Evolutionary conservation across 805 yeast species (phyloP).

Genomic region (Debaryomyces tyrocola): DNA sequence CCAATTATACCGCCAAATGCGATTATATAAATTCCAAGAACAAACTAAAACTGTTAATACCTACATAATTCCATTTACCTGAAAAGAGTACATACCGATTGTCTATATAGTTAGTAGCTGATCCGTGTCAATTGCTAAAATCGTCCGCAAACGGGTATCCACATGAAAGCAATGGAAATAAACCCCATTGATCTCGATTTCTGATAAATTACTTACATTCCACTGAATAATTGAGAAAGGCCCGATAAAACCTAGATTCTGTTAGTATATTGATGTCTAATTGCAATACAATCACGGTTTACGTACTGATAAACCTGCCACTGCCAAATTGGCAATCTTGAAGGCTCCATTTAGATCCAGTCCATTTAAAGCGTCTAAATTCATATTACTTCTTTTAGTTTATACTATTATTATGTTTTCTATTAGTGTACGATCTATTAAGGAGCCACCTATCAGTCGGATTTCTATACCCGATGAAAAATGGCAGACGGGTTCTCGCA

Average conservation of each 20-base stretch:
- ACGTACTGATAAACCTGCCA: slow-evolving; percentile 56
- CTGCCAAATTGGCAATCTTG: slow-evolving; percentile 52
- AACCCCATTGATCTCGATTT: not conserved
- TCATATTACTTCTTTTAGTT: slow-evolving; percentile 27
- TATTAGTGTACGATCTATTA: no score
- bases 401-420: not conserved
- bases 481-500: not conserved
- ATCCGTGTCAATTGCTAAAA: not conserved
- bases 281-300: not conserved
- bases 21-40: slow-evolving; percentile 59
- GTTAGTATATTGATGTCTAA: slow-evolving; percentile 3
- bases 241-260: slow-evolving; percentile 44
- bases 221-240: slow-evolving; percentile 49
- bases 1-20: slow-evolving; percentile 56
- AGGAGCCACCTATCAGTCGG: not conserved
- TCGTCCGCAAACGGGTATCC: no score
- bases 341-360: slow-evolving; percentile 47
- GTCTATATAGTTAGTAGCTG: slow-evolving; percentile 28
- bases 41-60: slow-evolving; percentile 41
- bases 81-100: slow-evolving; percentile 26
- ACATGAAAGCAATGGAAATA: not conserved
- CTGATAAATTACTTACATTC: slow-evolving; percentile 36
- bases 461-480: not conserved
- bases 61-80: slow-evolving; percentile 4
- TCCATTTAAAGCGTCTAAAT: slow-evolving; percentile 43